These are phyloP conservation scores for Zoysia matrella DNA, from an alignment of 202 grass and related monocot genomes.

Conservation along the genomic window DNA sequence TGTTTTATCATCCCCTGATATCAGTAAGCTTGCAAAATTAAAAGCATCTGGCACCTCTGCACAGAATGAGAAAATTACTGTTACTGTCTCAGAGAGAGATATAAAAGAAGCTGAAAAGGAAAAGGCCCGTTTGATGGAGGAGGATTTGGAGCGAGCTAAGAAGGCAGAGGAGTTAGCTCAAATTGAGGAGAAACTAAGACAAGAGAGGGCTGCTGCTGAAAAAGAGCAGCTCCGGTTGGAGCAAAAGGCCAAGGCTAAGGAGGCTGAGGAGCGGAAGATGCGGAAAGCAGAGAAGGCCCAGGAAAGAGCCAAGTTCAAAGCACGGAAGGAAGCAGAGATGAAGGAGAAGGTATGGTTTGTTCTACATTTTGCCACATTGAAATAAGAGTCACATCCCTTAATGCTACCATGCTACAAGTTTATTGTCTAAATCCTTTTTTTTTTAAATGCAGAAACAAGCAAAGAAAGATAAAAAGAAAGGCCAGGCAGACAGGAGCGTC, in stretches of 20 bases:
- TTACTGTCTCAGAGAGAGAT: constrained; percentile 39
- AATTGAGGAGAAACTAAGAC: constrained; percentile 62
- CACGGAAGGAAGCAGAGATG: constrained; percentile 75
- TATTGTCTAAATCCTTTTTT: background rate
- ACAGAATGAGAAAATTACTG: constrained; percentile 46
- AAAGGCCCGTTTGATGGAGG: constrained; percentile 52
- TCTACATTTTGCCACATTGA: constrained; percentile 23
- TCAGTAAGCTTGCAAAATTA: constrained; percentile 52
- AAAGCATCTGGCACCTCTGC: constrained; percentile 54
- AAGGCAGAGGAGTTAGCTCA: constrained; percentile 64
- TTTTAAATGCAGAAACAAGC: constrained; percentile 66
- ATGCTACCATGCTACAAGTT: constrained; percentile 14
- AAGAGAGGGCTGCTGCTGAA: constrained; percentile 67
- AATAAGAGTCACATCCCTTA: constrained; percentile 15
- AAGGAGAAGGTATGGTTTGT: constrained; percentile 67
- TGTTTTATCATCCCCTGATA: constrained; percentile 43
- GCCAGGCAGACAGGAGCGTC: constrained; percentile 3
- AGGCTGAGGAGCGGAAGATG: constrained; percentile 92
- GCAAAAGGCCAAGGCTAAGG: constrained; percentile 90
- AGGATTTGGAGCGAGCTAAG: constrained; percentile 60
- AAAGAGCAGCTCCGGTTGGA: constrained; percentile 71
- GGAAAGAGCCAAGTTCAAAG: constrained; percentile 72
- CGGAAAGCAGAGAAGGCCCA: constrained; percentile 71
- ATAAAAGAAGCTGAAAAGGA: constrained; percentile 61
- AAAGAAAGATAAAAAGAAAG: constrained; percentile 68